Evolutionary conservation across 2,329 filamentous ascomycete species (phyloP).

Genomic region (Penicillium sp.): DNA sequence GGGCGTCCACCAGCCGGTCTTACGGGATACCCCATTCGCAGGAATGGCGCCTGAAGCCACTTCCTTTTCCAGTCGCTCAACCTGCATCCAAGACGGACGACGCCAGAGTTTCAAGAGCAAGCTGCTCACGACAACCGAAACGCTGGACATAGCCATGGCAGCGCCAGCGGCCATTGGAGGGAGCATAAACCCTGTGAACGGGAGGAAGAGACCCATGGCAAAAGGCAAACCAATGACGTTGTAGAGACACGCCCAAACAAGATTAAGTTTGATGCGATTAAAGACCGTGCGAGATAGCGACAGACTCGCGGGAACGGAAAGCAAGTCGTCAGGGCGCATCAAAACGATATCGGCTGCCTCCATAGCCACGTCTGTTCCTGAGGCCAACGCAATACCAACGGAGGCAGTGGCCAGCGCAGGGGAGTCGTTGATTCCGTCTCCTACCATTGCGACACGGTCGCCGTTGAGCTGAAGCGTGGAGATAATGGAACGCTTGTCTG

Average conservation of each 20-base stretch:
- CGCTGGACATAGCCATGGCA: constrained; percentile 86
- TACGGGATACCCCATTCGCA: constrained; percentile 5
- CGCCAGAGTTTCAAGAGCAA: constrained; percentile 82
- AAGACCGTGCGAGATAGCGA: constrained; percentile 81
- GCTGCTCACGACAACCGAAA: constrained; percentile 81
- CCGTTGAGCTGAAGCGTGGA: constrained; percentile 67
- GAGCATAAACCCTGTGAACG: constrained; percentile 71
- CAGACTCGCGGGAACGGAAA: constrained; percentile 85
- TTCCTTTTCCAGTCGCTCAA: constrained; percentile 57
- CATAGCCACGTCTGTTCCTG: constrained; percentile 94
- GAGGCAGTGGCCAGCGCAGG: constrained; percentile 89
- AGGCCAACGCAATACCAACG: constrained; percentile 86
- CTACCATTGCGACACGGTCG: constrained; percentile 88
- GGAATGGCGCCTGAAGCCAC: constrained; percentile 30
- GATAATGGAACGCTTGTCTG: constrained; percentile 85
- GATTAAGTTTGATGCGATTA: constrained; percentile 84
- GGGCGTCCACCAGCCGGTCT: constrained; percentile 29
- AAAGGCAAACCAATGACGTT: constrained; percentile 88
- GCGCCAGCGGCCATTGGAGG: constrained; percentile 92
- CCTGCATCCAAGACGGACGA: constrained; percentile 79
- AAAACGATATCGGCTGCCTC: constrained; percentile 94
- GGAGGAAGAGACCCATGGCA: constrained; percentile 93
- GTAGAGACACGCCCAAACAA: constrained; percentile 89
- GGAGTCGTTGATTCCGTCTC: constrained; percentile 97
- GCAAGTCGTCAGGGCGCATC: constrained; percentile 85